Base-by-base conservation (phyloP, 306 rosid species). In the Glycine latifolia region DNA sequence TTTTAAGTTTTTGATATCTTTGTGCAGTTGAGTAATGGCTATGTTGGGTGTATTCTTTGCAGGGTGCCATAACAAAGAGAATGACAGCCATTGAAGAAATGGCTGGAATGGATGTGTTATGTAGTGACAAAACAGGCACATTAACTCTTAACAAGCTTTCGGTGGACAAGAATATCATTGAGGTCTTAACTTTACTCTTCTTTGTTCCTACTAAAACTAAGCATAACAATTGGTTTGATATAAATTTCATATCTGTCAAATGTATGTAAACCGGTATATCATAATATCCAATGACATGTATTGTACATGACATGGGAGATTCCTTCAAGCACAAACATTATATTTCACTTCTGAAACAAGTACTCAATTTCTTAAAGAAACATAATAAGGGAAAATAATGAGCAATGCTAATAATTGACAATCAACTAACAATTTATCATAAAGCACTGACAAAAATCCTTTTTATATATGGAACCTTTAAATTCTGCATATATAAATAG, bases 11-110 rank as follows among this genome's bases (percentile, higher is more conserved):
- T 48, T 67, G 4, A 7, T 43, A 35, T 63, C 12, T 44, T 14
- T 31, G n/a, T 35, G 14, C 2, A 11, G 52, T 79, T 54, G 60
- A 41, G 53, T 63, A 35, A 77, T 67, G 14, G 41, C 55, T 8
- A 67, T 41, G 20, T 10, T 75, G 62, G 13, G 33, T 63, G 10
- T 75, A 46, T 55, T 20, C 43, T 80, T 50, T 84, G 82, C 83
- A 92, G 94, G 97, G 97, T 86, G 93, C 94, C 47, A 92, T 92
- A 81, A 92, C 93, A 62, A 92, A 92, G 87, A 90, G 93, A 87
- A 90, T 92, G 94, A 90, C 94, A 33, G 97, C 97, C 58, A 90
- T 92, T 79, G 94, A 90, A 76, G 94, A 92, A 82, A 87, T 92
- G 97, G 97, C 97, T 50, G 97, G 97, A 74, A 92, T 92, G 97